Percentiles rank a stretch among this genome's conserved stretches.
Conservation (phyloP, 768 basidiomycete genomes). For the Kwoniella bestiolae region DNA sequence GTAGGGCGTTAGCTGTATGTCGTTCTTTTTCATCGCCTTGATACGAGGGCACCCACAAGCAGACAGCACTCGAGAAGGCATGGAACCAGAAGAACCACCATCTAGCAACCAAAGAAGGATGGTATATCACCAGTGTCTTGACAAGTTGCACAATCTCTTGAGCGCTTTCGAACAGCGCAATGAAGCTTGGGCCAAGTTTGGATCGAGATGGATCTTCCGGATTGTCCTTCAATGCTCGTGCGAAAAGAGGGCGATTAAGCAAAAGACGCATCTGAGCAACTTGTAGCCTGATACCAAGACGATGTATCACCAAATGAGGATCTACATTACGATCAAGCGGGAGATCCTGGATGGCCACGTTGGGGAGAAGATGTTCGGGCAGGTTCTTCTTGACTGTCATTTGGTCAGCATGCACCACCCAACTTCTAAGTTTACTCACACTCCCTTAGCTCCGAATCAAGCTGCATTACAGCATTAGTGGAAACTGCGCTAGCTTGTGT, state of each 20-base stretch:
- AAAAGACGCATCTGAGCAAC: constrained; percentile 51
- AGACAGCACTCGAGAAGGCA: constrained; percentile 52
- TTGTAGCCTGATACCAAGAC: constrained; percentile 50
- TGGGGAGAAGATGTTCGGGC: constrained; percentile 46
- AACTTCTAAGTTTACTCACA: constrained; percentile 29
- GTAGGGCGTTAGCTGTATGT: constrained; percentile 7
- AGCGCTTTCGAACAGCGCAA: constrained; percentile 50
- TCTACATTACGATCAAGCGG: constrained; percentile 43
- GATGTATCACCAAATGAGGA: constrained; percentile 55
- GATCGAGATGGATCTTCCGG: constrained; percentile 47
- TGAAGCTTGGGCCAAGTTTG: constrained; percentile 43
- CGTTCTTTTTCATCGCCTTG: not conserved
- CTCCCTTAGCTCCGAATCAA: constrained; percentile 48
- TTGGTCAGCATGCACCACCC: constrained; percentile 7
- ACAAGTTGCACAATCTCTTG: constrained; percentile 55
- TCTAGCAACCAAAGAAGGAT: constrained; percentile 51
- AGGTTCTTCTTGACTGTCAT: constrained; percentile 43
- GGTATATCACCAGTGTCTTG: constrained; percentile 53
- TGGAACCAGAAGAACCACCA: constrained; percentile 55
- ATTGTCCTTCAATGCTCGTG: constrained; percentile 46
- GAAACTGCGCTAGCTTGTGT: constrained; percentile 46
- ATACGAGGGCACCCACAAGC: constrained; percentile 40
- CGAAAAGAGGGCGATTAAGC: constrained; percentile 53
- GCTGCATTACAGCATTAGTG: constrained; percentile 38
- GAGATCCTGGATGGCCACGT: constrained; percentile 40